Evolutionary conservation across 805 yeast genomes (phyloP), one percentile per base, ranked within the genome.

Genomic region (Yarrowia bubula): DNA sequence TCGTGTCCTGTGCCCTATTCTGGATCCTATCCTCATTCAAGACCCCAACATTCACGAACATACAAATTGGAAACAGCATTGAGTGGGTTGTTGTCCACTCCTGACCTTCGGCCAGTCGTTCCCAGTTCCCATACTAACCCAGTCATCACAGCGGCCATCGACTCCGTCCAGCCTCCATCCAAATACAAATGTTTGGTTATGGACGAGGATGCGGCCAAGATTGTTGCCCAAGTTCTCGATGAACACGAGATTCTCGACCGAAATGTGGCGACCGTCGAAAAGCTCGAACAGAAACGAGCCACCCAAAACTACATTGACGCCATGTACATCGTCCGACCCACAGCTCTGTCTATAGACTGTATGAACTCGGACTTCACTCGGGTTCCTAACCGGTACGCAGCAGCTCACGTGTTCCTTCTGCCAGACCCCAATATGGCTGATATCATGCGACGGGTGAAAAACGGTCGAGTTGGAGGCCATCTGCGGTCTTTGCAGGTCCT

Each of bases 281-380:
- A 78, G 67, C 78, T 90, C 17, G 93, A 88, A 69, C 79, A 82
- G 31, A 78, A 77, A 46, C 80, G 96, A 68, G 82, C 83, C 47
- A 81, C 85, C 15, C 87, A 86, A 73, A 75, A 83, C 1, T 84
- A 86, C 17, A 80, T 90, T 50, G 93, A 88, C 69, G 98, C 92
- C 7, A 78, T 95, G 9, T 95, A 95, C 75, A 77, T 95, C 32
- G 75, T 91, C 15, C 89, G 88, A 60, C 92, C 96, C 0, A 76
- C 85, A 5, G 75, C 77, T 39, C 90, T 83, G 76, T 84, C 87
- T 42, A 76, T 91, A 66, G 87, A 86, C 66, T 92, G 98, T 75
- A 80, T 95, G 18, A 75, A 85, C 55, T 86, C 92, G 0, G 99
- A 95, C 75, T 89, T 82, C 69, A 75, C 82, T 5, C 81, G 83